These are phyloP conservation scores for Hymenotorrendiella dingleyae DNA, from an alignment of 2,329 filamentous ascomycete genomes.

Conservation along the genomic window DNA sequence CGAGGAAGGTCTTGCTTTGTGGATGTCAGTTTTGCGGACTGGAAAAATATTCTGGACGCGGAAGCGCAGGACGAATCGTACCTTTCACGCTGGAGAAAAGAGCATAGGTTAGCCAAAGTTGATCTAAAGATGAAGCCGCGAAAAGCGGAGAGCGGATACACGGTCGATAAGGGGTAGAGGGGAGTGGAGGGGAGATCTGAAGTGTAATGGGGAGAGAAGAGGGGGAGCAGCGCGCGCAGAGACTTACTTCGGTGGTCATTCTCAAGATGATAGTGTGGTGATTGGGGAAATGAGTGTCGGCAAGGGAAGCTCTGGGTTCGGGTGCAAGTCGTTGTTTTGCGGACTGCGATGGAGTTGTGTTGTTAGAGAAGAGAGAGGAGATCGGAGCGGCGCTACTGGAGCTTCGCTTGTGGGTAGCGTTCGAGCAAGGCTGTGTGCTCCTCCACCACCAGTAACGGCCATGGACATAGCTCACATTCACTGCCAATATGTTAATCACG, in stretches of 20 bases:
- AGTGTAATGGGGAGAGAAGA: constrained; percentile 10
- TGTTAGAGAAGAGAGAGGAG: no score
- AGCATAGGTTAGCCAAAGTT: constrained; percentile 19
- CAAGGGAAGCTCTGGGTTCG: constrained; percentile 10
- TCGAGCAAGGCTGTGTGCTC: no score
- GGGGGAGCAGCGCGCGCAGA: constrained; percentile 11
- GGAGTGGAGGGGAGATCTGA: constrained; percentile 19
- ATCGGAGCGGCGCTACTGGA: no score
- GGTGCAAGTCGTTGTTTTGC: no score
- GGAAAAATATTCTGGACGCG: constrained; percentile 4
- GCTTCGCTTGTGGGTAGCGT: no score
- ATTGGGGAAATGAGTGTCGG: constrained; percentile 6
- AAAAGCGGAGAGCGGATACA: constrained; percentile 10
- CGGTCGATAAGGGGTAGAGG: constrained; percentile 22
- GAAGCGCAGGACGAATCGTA: constrained; percentile 15
- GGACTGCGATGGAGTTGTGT: no score
- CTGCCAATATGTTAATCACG: no score
- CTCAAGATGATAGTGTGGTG: constrained; percentile 10
- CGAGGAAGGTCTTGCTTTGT: constrained; percentile 96
- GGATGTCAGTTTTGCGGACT: constrained; percentile 19
- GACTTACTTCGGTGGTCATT: constrained; percentile 34
- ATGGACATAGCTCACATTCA: no score
- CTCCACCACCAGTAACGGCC: no score
- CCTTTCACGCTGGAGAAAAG: constrained; percentile 30
- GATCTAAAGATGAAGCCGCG: constrained; percentile 8